A percentile compares a stretch with the other conserved stretches of the same genome.
These are phyloP conservation scores for Scedosporium minutisporum DNA, from an alignment of 2,329 filamentous ascomycete genomes.

Conservation along the genomic window DNA sequence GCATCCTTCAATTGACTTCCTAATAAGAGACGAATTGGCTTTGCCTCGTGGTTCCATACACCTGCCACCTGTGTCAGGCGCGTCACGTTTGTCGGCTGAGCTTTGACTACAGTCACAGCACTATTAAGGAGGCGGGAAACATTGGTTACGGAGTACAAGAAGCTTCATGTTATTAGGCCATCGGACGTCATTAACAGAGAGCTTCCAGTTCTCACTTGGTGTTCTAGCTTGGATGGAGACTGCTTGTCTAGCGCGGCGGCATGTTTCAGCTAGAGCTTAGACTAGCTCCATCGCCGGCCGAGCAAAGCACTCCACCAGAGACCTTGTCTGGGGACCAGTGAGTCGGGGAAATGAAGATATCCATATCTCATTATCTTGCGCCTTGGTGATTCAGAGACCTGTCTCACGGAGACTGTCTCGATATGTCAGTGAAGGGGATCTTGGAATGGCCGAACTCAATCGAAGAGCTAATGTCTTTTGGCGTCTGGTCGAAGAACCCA, in stretches of 20 bases:
- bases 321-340: background rate
- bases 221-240: background rate
- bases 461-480: no score
- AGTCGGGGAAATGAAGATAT: conserved; percentile 1
- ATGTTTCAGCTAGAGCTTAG: conserved; percentile 1
- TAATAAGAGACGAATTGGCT: background rate
- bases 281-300: background rate
- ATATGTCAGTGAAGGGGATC: no score
- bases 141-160: background rate
- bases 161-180: background rate
- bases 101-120: background rate
- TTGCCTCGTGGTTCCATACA: background rate
- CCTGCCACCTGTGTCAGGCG: background rate
- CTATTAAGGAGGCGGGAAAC: no score
- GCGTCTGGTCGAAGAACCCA: no score
- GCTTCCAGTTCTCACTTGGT: background rate
- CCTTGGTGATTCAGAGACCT: background rate
- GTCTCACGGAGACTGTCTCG: no score
- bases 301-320: background rate
- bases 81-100: background rate
- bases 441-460: no score
- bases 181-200: background rate
- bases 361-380: background rate
- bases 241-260: background rate
- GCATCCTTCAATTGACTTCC: background rate